Evolutionary conservation across 371 early-diverging fungal genomes (phyloP), one percentile per base, ranked within the genome.

Genomic region (Batrachochytrium dendrobatidis): DNA sequence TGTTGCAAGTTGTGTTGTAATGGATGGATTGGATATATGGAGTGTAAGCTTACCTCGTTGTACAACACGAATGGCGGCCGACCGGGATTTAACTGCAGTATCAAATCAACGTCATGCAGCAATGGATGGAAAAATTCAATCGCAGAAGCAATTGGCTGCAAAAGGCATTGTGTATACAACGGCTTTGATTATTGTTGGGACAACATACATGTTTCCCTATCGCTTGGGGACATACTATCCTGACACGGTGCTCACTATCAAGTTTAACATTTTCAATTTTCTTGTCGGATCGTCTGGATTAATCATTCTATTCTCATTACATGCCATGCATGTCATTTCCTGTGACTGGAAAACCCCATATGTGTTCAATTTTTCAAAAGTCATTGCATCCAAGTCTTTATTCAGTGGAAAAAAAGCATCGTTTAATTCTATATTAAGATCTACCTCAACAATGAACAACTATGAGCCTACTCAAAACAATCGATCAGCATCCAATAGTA

Each of bases 1-100:
- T 29, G 8, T 51, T 28, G 3, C n/a, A 32, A 8, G 51, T 32
- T 7, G 2, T 3, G 3, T 51, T 32, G 4, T 5, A 6, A 8
- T 24, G 51, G 51, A 51, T n/a, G 3, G 3, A 17, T n/a, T 51
- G 3, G 51, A 51, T 24, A 32, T 51, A 5, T 51, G 51, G 51
- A n/a, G n/a, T n/a, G n/a, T n/a, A n/a, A n/a, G n/a, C n/a, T n/a
- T n/a, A n/a, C n/a, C n/a, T n/a, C n/a, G n/a, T n/a, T n/a, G n/a
- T n/a, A n/a, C n/a, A n/a, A n/a, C n/a, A n/a, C n/a, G n/a, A n/a
- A n/a, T n/a, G n/a, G n/a, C n/a, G n/a, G n/a, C n/a, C n/a, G n/a
- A n/a, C n/a, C n/a, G n/a, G n/a, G n/a, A n/a, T n/a, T n/a, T n/a
- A n/a, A n/a, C n/a, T n/a, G n/a, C n/a, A n/a, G n/a, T n/a, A n/a